phyloP scores from a whole-genome alignment of 208 protist species.

The Trypanosoma platydactyli region DNA sequence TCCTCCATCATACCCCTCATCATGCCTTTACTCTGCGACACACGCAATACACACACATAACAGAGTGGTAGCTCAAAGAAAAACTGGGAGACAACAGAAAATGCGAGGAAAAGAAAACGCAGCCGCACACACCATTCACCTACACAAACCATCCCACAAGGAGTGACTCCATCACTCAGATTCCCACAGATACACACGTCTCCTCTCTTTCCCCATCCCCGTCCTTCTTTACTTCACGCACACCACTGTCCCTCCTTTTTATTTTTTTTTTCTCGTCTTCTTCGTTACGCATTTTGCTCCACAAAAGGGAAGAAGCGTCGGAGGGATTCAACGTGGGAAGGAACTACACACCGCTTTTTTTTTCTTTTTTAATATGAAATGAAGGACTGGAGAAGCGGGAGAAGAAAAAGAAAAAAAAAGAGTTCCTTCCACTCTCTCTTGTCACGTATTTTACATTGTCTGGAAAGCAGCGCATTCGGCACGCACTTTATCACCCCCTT shows the following conservation, averaged over 20 bases:
- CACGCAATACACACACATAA: neutral
- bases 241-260: constrained; percentile 3
- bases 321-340: too few relatives aligned
- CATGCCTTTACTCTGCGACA: neutral
- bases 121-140: neutral
- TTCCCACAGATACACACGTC: constrained; percentile 12
- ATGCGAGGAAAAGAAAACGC: constrained; percentile 7
- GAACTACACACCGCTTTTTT: neutral
- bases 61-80: constrained; percentile 11
- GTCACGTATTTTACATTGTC: too few relatives aligned
- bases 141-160: neutral
- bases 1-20: constrained; percentile 14
- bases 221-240: constrained; percentile 5
- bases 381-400: too few relatives aligned
- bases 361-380: too few relatives aligned
- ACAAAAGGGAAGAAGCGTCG: constrained; percentile 1
- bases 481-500: too few relatives aligned
- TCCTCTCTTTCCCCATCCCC: too few relatives aligned
- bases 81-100: constrained; percentile 4
- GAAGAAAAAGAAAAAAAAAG: too few relatives aligned
- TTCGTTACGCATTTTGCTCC: neutral
- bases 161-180: neutral
- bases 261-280: neutral
- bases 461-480: too few relatives aligned
- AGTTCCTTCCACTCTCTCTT: too few relatives aligned